Base-by-base conservation (phyloP, 1,284 basidiomycete species). In the Afroboletus lepidellus region DNA sequence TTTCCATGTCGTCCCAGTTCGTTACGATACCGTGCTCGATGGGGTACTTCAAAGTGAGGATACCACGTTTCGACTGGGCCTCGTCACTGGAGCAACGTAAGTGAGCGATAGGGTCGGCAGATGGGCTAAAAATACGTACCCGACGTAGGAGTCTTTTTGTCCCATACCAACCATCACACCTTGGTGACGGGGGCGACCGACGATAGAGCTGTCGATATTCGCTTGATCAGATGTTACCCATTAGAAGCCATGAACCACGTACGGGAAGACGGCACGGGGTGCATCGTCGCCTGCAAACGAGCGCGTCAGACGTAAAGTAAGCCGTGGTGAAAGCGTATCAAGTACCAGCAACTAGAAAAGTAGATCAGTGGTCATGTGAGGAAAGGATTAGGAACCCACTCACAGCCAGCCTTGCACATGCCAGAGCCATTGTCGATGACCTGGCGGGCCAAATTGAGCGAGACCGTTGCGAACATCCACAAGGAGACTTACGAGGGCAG, bases 1-100 rank as follows among this genome's bases (percentile, higher is more conserved):
- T 91, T 77, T 92, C 90, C 90, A 91, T 92, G 74, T 92, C 90
- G 67, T 92, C 89, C 92, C 92, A 94, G 84, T 94, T 93, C 74
- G 91, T 94, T 59, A 94, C 91, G 72, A 94, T 92, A 67, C 83
- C 83, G 68, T 84, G 81, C 69, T 83, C 80, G 48, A 87, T 86
- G 54, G 85, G 85, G 74, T 88, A 90, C 79, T 77, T 93, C 74
- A 94, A 81, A 57, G 90, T 92, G 57, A 94, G 77, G 74, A 94
- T 92, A 85, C 92, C 92, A 78, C 92, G 88, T 80, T 94, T 94
- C 47, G 90, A 89, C 74, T 92, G 91, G 39, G 90, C 91, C 73
- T 94, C 91, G 64, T 93, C 91, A 69, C 83, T 86, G 58, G 3
- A 29, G n/a, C 29, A n/a, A 29, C 12, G 12, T 12, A 33, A 33